Evolutionary conservation across 2,329 filamentous ascomycete genomes (phyloP).

Genomic region (Pseudogymnoascus sp.): DNA sequence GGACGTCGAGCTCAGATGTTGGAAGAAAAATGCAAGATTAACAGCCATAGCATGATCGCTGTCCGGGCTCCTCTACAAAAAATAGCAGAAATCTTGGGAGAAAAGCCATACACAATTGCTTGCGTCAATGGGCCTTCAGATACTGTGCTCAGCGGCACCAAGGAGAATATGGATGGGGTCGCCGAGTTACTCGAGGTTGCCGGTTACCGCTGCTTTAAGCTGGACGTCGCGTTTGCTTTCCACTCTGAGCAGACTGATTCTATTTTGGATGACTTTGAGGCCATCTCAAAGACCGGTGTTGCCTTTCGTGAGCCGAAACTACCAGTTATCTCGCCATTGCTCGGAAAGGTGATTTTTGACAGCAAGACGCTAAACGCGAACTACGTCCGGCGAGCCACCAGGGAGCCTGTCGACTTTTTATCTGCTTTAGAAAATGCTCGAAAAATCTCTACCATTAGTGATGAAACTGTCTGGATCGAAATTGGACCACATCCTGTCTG

Average conservation of each 20-base stretch:
- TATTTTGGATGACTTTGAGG: conserved; percentile 51
- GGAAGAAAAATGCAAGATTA: conserved; percentile 54
- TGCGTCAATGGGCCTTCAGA: conserved; percentile 71
- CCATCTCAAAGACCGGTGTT: conserved; percentile 40
- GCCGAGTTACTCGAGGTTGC: conserved; percentile 39
- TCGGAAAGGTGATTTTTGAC: conserved; percentile 51
- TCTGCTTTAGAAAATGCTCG: conserved; percentile 54
- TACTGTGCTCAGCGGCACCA: conserved; percentile 59
- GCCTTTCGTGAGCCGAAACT: conserved; percentile 48
- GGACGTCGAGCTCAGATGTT: conserved; percentile 58
- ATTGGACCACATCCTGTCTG: conserved; percentile 65
- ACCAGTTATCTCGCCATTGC: conserved; percentile 60
- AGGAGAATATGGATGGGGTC: conserved; percentile 45
- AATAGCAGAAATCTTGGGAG: conserved; percentile 39
- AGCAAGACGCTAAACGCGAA: conserved; percentile 47
- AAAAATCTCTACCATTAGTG: conserved; percentile 50
- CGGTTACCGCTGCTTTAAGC: conserved; percentile 50
- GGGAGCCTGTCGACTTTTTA: conserved; percentile 62
- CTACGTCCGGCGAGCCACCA: conserved; percentile 59
- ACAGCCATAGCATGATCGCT: conserved; percentile 59
- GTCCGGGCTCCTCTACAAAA: conserved; percentile 40
- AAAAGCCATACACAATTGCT: conserved; percentile 40
- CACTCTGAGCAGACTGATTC: conserved; percentile 58
- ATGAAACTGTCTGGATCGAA: conserved; percentile 63
- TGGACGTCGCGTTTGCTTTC: conserved; percentile 59